Base-by-base conservation (phyloP, 179 eudicot species). In the Beta corolliflora region DNA sequence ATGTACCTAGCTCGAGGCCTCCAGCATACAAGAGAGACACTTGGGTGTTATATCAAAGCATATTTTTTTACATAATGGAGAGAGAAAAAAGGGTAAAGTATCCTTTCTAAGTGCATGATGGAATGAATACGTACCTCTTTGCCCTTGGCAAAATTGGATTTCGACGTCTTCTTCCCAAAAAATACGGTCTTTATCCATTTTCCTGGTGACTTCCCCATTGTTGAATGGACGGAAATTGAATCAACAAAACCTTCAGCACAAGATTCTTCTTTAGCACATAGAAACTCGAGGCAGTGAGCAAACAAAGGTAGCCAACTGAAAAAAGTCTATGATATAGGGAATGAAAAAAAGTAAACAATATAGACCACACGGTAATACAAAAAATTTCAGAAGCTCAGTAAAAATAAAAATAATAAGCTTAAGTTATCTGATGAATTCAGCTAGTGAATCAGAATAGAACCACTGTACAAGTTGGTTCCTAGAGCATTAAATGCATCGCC, bases 161-260 rank as follows among this genome's bases (percentile, higher is more conserved):
- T 96, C 44, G 98, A 83, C 3, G 92, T 61, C 86, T 96, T 96
- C 89, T 95, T 95, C 85, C 98, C 95, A 48, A 48, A 95, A 92
- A 95, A 85, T 41, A 90, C 92, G 50, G 90, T 88, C 88, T 95
- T 95, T 87, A 95, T 93, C 98, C 98, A 95, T 82, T 91, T 95
- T 77, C 88, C 99, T 3, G 99, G 97, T 75, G 98, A 94, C 83
- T 95, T 95, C 73, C 98, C 98, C 99, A 95, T 95, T 18, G 85
- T 67, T 61, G 46, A 83, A 75, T 77, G 67, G 77, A 48, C 78
- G 60, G 56, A 58, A 48, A 58, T 44, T 56, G 76, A 68, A 45
- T 45, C 23, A 48, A 23, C 8, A 71, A 58, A 50, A 61, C 52
- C 83, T 79, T 81, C 78, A 81, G 73, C 54, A 56, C 76, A 65